These are phyloP conservation scores for Aquilaria agallochum DNA, from an alignment of 441 rosid genomes.

Conservation along the genomic window DNA sequence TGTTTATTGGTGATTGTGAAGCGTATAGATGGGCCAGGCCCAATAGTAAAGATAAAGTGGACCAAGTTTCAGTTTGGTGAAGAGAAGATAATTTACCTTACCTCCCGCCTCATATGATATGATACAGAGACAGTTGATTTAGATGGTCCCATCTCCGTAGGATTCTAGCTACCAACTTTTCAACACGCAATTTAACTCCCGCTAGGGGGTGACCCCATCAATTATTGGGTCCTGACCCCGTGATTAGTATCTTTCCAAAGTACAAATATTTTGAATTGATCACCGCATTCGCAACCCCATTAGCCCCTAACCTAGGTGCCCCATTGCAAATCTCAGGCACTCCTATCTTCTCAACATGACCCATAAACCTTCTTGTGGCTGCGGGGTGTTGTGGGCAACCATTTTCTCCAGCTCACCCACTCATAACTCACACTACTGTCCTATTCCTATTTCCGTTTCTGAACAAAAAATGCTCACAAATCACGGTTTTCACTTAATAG, in stretches of 20 bases:
- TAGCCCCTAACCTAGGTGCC: too few relatives aligned
- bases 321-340: background rate
- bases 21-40: constrained; percentile 1
- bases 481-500: too few relatives aligned
- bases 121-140: background rate
- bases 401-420: background rate
- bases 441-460: background rate
- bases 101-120: background rate
- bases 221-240: constrained; percentile 12
- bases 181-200: constrained; percentile 9
- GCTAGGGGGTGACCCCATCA: constrained; percentile 6
- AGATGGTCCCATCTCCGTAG: constrained; percentile 2
- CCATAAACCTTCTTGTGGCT: too few relatives aligned
- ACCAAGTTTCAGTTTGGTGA: background rate
- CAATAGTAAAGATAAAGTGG: background rate
- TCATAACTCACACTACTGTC: background rate
- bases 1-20: too few relatives aligned
- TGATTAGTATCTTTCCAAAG: constrained; percentile 6
- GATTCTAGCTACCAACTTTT: constrained; percentile 6
- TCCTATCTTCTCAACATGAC: too few relatives aligned
- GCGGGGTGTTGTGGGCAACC: background rate
- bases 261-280: constrained; percentile 4
- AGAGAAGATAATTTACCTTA: background rate
- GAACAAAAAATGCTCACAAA: too few relatives aligned
- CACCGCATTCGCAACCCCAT: background rate